These are phyloP conservation scores for Dillenia turbinata DNA, from an alignment of 164 flowering plant species.

Conservation along the genomic window DNA sequence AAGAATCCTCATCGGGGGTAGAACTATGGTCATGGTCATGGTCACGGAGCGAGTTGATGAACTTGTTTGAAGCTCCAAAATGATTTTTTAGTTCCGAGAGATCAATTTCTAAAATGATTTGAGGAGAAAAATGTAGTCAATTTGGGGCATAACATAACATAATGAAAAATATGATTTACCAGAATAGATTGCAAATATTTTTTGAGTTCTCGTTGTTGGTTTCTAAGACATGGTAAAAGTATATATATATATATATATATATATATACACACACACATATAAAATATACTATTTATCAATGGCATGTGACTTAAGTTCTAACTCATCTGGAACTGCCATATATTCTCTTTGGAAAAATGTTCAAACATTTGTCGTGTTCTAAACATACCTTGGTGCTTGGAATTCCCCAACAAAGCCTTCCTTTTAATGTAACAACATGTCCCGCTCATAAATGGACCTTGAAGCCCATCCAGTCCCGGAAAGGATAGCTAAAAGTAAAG, in stretches of 20 bases:
- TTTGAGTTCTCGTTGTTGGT: too few relatives aligned
- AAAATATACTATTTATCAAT: too few relatives aligned
- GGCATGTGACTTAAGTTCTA: too few relatives aligned
- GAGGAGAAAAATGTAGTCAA: not conserved
- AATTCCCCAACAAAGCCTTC: not conserved
- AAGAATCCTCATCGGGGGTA: too few relatives aligned
- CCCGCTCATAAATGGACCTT: not conserved
- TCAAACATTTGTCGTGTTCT: not conserved
- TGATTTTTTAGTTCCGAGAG: not conserved
- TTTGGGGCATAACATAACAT: not conserved
- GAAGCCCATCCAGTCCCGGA: not conserved
- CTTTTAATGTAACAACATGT: slow-evolving; percentile 5
- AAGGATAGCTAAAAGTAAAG: not conserved
- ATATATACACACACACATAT: too few relatives aligned
- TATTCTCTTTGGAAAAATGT: too few relatives aligned
- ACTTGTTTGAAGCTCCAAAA: not conserved
- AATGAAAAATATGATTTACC: too few relatives aligned
- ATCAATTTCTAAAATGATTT: not conserved
- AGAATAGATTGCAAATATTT: too few relatives aligned
- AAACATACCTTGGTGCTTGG: not conserved
- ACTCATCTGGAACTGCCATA: too few relatives aligned
- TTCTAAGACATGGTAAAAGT: too few relatives aligned
- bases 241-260: too few relatives aligned
- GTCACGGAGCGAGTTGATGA: not conserved
- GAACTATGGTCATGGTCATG: not conserved